Base-by-base conservation (phyloP, 75 land plant species). In the Selaginella moellendorffii region DNA sequence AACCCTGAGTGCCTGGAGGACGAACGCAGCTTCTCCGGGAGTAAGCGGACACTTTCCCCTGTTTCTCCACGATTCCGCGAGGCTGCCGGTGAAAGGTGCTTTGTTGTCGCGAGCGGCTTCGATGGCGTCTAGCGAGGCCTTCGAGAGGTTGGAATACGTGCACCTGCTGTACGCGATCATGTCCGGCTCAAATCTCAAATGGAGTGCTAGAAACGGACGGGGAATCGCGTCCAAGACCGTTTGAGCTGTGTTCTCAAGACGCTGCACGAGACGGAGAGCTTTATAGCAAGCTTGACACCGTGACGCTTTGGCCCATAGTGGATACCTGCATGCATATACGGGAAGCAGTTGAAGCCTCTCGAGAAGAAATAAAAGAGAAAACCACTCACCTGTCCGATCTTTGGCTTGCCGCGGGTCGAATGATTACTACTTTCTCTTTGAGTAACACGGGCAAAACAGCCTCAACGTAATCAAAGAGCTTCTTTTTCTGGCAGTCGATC, bases 161-260 rank as follows among this genome's bases (percentile, higher is more conserved):
- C 97, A 90, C 25, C 83, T 83, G 56, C 91, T 90, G 77, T 83
- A 90, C 18, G 87, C 92, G 5, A 87, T 82, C 97, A 90, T 90
- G 67, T 90, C 97, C 2, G 97, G 97, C 67, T 90, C 97, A 68
- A 90, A 90, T 27, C 92, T 69, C 52, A 90, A 77, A 52, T 90
- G 97, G 25, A 90, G 81, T 0, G 97, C 80, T 24, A 90, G 64
- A 68, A 90, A 84, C 17, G 97, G 88, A 31, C 85, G 80, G 1
- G 97, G 97, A 31, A 87, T 79, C n/a, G 78, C 72, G n/a, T 69
- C 36, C 5, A 90, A 66, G 19, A 90, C 78, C 65, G 65, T 71
- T 18, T 30, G 21, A 22, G 71, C 87, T 67, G 77, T 78, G n/a
- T 67, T 53, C 69, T 87, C 81, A 66, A 90, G 63, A 46, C 66